Base-by-base conservation (phyloP, 169 alveolate species). In the Plasmodium ovale region DNA sequence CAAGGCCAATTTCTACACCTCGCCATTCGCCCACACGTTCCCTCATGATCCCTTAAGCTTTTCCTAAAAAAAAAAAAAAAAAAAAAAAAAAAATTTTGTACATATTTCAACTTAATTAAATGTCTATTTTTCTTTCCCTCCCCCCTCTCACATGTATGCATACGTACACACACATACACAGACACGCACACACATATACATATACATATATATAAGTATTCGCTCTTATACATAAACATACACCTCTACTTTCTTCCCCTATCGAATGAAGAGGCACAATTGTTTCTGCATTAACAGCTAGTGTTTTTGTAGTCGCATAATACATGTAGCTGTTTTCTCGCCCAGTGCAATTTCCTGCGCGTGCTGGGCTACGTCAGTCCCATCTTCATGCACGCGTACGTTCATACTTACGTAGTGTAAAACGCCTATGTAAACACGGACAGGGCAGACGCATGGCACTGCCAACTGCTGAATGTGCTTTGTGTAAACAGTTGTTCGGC, bases 81-180 rank as follows among this genome's bases (percentile, higher is more conserved):
- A 51, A 71, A 71, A 31, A 53, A 71, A 47, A 39, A 35, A 47
- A 53, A 25, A 16, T 37, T 51, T 71, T 71, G 60, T 39, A 21
- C 27, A 71, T 51, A 29, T 10, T 3, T 71, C 5, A 58, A 25
- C 16, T 27, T n/a, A n/a, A 53, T 27, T 35, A 39, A 49, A 69
- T 23, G 29, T 53, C 33, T n/a, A n/a, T n/a, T n/a, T n/a, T n/a
- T n/a, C n/a, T n/a, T n/a, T n/a, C n/a, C n/a, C n/a, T n/a, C 54
- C n/a, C 27, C 12, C 35, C 21, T 39, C 44, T 19, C 10, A 9
- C n/a, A 25, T 29, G n/a, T 51, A 71, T 51, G 19, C 33, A 56
- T 56, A 3, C 7, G 16, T 39, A 10, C n/a, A n/a, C n/a, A n/a
- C n/a, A 39, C 21, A 39, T 68, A 68, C 19, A 27, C n/a, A 51